Evolutionary conservation across 1,284 basidiomycete genomes (phyloP), one percentile per base, ranked within the genome.

Genomic region (Cryptococcus sp.): DNA sequence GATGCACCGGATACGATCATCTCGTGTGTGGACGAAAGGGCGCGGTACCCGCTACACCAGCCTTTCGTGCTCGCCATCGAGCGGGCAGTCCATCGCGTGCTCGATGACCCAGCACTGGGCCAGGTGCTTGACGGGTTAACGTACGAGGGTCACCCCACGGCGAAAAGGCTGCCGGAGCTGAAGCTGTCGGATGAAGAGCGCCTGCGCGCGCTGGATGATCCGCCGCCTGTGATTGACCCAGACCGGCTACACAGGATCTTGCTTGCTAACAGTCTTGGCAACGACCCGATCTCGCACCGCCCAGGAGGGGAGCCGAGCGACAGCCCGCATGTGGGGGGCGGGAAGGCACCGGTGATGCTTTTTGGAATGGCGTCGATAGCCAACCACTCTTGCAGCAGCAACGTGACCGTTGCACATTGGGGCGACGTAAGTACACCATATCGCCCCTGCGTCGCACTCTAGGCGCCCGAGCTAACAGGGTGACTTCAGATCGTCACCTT

Each of bases 41-140:
- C 1, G 16, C 12, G 48, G 13, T 37, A 15, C 12, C 9, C 16
- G 21, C 12, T 28, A 11, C 24, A 49, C 8, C 35, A 23, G 16
- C 13, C 56, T 23, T 35, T 46, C 35, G 33, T 35, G 24, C 16
- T 53, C 15, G 46, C 46, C n/a, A 48, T 44, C 9, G 24, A 24
- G 36, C 43, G 39, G 15, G 51, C 56, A 9, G 38, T 57, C 9
- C 47, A 57, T 33, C 37, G 18, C 5, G 28, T 36, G 12, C 21
- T 57, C 28, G 56, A 57, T 16, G 45, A 53, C 36, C 51, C 52
- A 13, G 37, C 18, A 9, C 3, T 21, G 16, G 36, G 16, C 4
- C 28, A 43, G 33, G 4, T 52, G 8, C 52, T 45, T 18, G 21
- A 24, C 13, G 39, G 23, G 18, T 21, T 23, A 20, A 5, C 18